Evolutionary conservation across 768 basidiomycete genomes (phyloP).

Genomic region (Trametes sanguinea): DNA sequence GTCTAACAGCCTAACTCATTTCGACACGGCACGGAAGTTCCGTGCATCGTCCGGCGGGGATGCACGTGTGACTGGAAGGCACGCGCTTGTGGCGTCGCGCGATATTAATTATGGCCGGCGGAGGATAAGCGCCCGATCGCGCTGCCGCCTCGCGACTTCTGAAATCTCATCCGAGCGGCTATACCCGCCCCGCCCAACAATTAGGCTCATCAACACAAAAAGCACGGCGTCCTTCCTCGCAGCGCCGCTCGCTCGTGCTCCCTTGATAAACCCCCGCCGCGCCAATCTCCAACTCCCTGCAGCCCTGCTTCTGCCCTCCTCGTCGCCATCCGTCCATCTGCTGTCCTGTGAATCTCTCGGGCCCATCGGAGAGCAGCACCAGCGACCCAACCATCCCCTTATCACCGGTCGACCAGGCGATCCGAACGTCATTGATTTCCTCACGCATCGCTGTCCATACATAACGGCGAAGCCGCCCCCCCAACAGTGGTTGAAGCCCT

Average conservation of each 20-base stretch:
- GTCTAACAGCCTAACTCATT: neutral
- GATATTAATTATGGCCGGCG: slow-evolving; percentile 4
- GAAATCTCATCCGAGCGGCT: slow-evolving; percentile 5
- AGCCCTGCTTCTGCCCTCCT: neutral
- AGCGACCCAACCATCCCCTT: neutral
- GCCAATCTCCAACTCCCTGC: neutral
- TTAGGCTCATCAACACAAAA: slow-evolving; percentile 13
- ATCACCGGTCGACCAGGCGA: slow-evolving; percentile 17
- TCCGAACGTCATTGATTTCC: neutral
- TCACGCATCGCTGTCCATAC: neutral
- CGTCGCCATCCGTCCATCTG: neutral
- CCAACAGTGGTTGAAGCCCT: neutral
- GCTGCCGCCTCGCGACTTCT: neutral
- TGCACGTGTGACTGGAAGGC: slow-evolving; percentile 7
- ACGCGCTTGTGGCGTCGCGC: slow-evolving; percentile 10
- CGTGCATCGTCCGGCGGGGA: neutral
- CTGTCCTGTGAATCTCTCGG: neutral
- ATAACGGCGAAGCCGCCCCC: neutral
- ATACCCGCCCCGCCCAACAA: slow-evolving; percentile 4
- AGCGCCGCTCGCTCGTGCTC: slow-evolving; percentile 8
- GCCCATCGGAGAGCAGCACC: neutral
- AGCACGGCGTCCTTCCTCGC: slow-evolving; percentile 13
- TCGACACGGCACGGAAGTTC: neutral
- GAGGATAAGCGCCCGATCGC: neutral
- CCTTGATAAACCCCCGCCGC: slow-evolving; percentile 2